These are phyloP conservation scores for Choiromyces venosus DNA, from an alignment of 495 filamentous ascomycete genomes.

Conservation along the genomic window DNA sequence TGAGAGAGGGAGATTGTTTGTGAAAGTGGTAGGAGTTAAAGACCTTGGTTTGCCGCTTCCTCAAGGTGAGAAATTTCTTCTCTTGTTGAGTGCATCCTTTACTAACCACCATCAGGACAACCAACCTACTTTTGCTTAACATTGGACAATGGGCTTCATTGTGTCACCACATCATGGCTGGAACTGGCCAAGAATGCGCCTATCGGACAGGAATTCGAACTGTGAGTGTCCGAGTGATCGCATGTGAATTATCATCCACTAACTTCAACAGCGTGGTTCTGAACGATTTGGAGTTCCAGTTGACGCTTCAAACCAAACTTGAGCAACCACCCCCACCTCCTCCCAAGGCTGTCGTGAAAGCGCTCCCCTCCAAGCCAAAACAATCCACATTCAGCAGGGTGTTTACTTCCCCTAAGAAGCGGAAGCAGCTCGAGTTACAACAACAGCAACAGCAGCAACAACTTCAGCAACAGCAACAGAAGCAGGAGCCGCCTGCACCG, in stretches of 20 bases:
- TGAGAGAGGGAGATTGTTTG: slow-evolving; percentile 88
- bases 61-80: slow-evolving; percentile 58
- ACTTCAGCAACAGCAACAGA: slow-evolving; percentile 74
- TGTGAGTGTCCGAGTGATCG: slow-evolving; percentile 45
- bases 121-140: slow-evolving; percentile 89
- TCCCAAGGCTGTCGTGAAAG: slow-evolving; percentile 55
- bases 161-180: slow-evolving; percentile 91
- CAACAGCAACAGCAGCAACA: slow-evolving; percentile 51
- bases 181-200: slow-evolving; percentile 89
- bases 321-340: slow-evolving; percentile 62
- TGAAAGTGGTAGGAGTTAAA: slow-evolving; percentile 95
- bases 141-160: slow-evolving; percentile 94
- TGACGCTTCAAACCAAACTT: slow-evolving; percentile 91
- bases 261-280: slow-evolving; percentile 61
- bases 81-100: slow-evolving; percentile 19
- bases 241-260: slow-evolving; percentile 5
- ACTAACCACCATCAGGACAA: slow-evolving; percentile 60
- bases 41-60: slow-evolving; percentile 88
- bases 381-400: slow-evolving; percentile 82
- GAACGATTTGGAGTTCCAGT: slow-evolving; percentile 92
- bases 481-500: slow-evolving; percentile 51
- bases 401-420: slow-evolving; percentile 89
- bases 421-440: slow-evolving; percentile 76
- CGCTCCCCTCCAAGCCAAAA: slow-evolving; percentile 53
- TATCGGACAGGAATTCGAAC: slow-evolving; percentile 96